These are phyloP conservation scores for Nothomitra cinnamomea DNA, from an alignment of 2,329 filamentous ascomycete species.

Conservation along the genomic window DNA sequence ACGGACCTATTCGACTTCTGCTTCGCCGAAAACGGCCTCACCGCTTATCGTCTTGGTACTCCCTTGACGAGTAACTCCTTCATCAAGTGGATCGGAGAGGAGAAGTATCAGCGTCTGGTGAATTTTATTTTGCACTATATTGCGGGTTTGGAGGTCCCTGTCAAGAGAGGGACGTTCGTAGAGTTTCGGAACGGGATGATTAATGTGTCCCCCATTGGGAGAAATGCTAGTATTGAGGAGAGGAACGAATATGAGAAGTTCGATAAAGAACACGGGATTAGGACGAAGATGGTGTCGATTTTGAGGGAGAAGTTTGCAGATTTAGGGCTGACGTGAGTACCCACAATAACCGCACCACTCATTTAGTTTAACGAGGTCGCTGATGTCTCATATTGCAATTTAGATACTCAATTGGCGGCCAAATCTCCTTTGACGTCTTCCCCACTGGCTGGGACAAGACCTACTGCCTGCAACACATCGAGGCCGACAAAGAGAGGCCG, in stretches of 20 bases:
- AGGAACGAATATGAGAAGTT: conserved; percentile 66
- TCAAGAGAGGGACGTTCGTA: conserved; percentile 71
- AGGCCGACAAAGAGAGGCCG: conserved; percentile 49
- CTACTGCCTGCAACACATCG: conserved; percentile 80
- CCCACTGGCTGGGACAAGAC: conserved; percentile 97
- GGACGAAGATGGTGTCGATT: conserved; percentile 56
- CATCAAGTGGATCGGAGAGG: conserved; percentile 82
- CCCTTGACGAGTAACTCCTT: conserved; percentile 66
- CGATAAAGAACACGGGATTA: conserved; percentile 61
- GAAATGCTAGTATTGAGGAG: conserved; percentile 71
- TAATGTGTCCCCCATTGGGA: conserved; percentile 67
- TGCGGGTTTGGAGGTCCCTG: conserved; percentile 64
- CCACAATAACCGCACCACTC: not conserved
- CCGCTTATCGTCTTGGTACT: conserved; percentile 69
- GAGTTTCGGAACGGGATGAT: conserved; percentile 89
- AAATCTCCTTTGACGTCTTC: conserved; percentile 98
- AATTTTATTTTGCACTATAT: conserved; percentile 67
- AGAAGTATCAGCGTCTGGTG: conserved; percentile 61
- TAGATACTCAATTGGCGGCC: conserved; percentile 85
- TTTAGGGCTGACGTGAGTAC: conserved; percentile 61
- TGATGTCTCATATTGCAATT: not conserved
- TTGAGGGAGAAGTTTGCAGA: conserved; percentile 71
- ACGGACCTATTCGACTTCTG: conserved; percentile 89
- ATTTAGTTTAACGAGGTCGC: conserved; percentile 3
- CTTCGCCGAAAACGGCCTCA: conserved; percentile 94